Evolutionary conservation across 139 green algal species (phyloP).

Genomic region (Pleodorina starrii): DNA sequence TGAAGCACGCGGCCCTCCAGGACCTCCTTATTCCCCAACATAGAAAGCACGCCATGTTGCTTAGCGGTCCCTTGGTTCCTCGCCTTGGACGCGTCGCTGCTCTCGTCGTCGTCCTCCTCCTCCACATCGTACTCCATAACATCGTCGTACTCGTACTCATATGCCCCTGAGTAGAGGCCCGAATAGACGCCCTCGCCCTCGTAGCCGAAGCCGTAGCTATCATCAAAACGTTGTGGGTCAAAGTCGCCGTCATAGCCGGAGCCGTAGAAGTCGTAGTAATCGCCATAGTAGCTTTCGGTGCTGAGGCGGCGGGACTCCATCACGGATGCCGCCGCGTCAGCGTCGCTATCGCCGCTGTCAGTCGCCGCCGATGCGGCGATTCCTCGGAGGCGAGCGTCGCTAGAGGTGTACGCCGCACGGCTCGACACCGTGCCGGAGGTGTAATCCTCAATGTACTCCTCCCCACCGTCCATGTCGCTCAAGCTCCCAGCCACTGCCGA

Average conservation of each 20-base stretch:
- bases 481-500: too few relatives aligned
- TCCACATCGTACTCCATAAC: not conserved
- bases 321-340: not conserved
- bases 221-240: too few relatives aligned
- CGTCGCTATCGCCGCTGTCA: not conserved
- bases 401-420: not conserved
- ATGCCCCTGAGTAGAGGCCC: too few relatives aligned
- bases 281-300: not conserved
- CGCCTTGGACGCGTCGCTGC: not conserved
- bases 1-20: not conserved
- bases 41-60: too few relatives aligned
- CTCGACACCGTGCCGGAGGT: not conserved
- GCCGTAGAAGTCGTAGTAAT: too few relatives aligned
- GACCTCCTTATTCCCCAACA: too few relatives aligned
- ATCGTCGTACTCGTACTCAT: not conserved
- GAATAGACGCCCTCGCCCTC: too few relatives aligned
- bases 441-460: slow-evolving; percentile 15
- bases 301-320: not conserved
- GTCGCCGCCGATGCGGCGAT: too few relatives aligned
- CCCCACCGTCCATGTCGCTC: not conserved
- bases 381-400: not conserved
- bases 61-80: not conserved
- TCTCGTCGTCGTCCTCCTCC: not conserved
- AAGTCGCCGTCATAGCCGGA: too few relatives aligned
- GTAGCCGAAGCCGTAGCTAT: too few relatives aligned